These are phyloP conservation scores for Camelina sativa DNA, from an alignment of 345 rosid species.

Conservation along the genomic window DNA sequence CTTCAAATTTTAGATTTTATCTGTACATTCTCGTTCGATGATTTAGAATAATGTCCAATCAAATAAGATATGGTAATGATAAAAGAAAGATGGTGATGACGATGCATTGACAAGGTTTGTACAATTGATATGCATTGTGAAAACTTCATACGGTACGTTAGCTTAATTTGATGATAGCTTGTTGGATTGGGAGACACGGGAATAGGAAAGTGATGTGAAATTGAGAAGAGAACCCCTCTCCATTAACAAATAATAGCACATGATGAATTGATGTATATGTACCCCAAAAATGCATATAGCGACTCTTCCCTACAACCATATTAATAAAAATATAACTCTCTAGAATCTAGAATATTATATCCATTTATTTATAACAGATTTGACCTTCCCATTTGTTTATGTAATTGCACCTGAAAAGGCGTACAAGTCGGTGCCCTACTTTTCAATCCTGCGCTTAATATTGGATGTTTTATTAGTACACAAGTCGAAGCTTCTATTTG, in stretches of 20 bases:
- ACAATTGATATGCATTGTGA: background rate
- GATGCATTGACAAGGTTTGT: conserved; percentile 4
- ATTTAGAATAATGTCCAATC: background rate
- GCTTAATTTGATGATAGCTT: background rate
- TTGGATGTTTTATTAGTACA: background rate
- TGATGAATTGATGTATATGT: background rate
- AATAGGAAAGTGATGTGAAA: conserved; percentile 15
- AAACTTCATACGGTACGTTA: conserved; percentile 25
- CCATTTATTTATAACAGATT: conserved; percentile 4
- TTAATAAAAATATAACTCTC: background rate
- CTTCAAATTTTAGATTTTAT: background rate
- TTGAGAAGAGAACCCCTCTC: background rate
- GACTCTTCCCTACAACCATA: background rate
- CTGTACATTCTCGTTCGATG: background rate
- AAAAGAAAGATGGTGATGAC: background rate
- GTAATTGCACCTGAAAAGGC: conserved; percentile 27
- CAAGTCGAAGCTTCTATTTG: background rate
- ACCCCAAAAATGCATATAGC: background rate
- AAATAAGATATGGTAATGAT: background rate
- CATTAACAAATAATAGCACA: conserved; percentile 16
- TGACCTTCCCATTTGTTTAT: conserved; percentile 33
- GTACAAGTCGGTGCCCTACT: conserved; percentile 33
- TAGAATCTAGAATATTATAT: background rate
- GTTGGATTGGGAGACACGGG: conserved; percentile 31
- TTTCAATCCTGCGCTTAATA: background rate